Base-by-base conservation (phyloP, 140 eudicot genomes). In the Flaveria floridana region DNA sequence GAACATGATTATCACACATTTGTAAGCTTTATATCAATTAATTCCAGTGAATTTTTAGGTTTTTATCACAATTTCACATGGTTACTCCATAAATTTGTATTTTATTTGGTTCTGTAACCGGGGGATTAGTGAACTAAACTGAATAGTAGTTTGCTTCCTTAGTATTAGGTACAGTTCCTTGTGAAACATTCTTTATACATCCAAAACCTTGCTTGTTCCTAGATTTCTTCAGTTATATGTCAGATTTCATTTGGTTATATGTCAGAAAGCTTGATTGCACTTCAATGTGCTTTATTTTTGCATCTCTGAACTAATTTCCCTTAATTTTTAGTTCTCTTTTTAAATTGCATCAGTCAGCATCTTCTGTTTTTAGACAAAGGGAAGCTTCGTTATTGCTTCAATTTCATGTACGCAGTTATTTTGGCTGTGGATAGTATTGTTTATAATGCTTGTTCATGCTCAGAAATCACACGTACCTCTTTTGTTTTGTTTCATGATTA, bases 401-500 rank as follows among this genome's bases (percentile, higher is more conserved):
- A 34, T 34, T 34, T 6, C 41, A 76, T 41, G 21, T 66, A 53
- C 9, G 51, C 42, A 66, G 80, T 51, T 37, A 34, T 77, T 41
- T 67, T 56, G 61, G 15, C 3, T 18, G 80, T 76, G 44, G 19
- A 25, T 76, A 41, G 34, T 3, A 68, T 68, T 69, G 42, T 55
- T 34, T 34, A 34, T 34, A 41, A 58, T 68, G 75, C 75, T 42
- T 77, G 63, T 50, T 77, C 51, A 52, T 67, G 26, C 16, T 57
- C 23, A 55, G 47, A 41, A 76, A 19, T 50, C 37, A 61, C 67
- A 47, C 3, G 48, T 48, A 41, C 10, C 71, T 13, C 62, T 63
- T 66, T 34, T 73, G 39, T 79, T 44, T 56, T 66, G 44, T 72
- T 73, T 44, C 21, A 67, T 37, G 70, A 46, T 74, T 56, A 68